These are phyloP conservation scores for Phoma sp. DNA, from an alignment of 2,329 filamentous ascomycete genomes.

Conservation along the genomic window DNA sequence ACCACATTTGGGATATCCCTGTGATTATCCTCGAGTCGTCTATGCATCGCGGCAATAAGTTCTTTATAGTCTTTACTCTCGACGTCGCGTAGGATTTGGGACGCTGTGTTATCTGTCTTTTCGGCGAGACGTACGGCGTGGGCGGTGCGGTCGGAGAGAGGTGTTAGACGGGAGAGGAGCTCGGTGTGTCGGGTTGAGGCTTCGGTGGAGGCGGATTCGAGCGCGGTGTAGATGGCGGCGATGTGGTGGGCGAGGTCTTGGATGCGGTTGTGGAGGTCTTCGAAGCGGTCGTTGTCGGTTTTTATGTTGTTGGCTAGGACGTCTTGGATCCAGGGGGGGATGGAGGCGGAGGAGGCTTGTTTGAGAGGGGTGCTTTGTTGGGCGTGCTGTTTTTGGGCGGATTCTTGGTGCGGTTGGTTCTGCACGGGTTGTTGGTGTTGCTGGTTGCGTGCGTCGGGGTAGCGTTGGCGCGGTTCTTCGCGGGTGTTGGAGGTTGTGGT, in stretches of 20 bases:
- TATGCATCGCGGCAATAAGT: conserved; percentile 62
- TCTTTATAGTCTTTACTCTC: conserved; percentile 64
- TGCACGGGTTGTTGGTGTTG: conserved; percentile 30
- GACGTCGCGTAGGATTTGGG: conserved; percentile 61
- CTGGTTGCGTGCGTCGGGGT: conserved; percentile 43
- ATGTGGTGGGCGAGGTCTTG: conserved; percentile 76
- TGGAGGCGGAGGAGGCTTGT: conserved; percentile 33
- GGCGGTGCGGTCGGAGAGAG: conserved; percentile 41
- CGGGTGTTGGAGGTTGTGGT: conserved; percentile 52
- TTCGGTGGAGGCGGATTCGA: no score
- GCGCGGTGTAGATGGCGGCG: conserved; percentile 65
- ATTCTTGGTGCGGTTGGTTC: conserved; percentile 35
- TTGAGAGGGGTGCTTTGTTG: conserved; percentile 31
- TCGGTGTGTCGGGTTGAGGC: conserved; percentile 64
- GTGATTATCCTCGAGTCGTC: conserved; percentile 62
- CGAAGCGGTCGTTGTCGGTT: conserved; percentile 69
- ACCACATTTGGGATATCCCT: conserved; percentile 57
- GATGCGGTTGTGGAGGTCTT: conserved; percentile 83
- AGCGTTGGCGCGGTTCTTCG: conserved; percentile 42
- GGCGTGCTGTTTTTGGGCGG: conserved; percentile 42
- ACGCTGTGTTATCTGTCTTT: conserved; percentile 60
- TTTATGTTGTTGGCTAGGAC: conserved; percentile 55
- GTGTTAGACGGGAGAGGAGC: conserved; percentile 45
- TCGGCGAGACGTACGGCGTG: conserved; percentile 58
- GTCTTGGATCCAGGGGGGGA: conserved; percentile 52